Evolutionary conservation across 352 stramenopile species (phyloP).

Genomic region (Phytophthora sansomeana): DNA sequence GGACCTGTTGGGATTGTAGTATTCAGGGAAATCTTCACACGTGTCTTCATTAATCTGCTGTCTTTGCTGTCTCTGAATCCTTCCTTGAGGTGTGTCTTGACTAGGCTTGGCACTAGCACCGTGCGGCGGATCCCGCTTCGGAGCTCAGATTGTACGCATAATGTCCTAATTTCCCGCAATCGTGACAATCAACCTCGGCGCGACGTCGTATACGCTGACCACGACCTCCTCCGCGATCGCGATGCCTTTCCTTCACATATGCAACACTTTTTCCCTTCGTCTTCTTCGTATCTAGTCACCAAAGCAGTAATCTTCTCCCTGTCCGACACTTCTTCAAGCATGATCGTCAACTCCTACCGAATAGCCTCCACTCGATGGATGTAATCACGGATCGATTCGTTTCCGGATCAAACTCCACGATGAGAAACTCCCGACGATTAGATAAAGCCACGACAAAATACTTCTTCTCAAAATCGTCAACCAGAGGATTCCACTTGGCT

Average conservation of each 20-base stretch:
- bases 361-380: slow-evolving; percentile 21
- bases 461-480: slow-evolving; percentile 27
- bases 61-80: slow-evolving; percentile 1
- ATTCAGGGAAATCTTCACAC: not conserved
- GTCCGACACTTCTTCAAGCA: slow-evolving; percentile 14
- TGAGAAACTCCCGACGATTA: slow-evolving; percentile 15
- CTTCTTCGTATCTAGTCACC: slow-evolving; percentile 1
- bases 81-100: not conserved
- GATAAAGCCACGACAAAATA: slow-evolving; percentile 19
- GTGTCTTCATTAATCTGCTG: slow-evolving; percentile 9
- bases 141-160: slow-evolving; percentile 10
- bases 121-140: not conserved
- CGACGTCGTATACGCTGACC: not conserved
- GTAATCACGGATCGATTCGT: slow-evolving; percentile 18
- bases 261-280: not conserved
- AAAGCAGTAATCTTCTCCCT: slow-evolving; percentile 11
- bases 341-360: slow-evolving; percentile 18
- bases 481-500: slow-evolving; percentile 14
- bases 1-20: not conserved
- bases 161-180: slow-evolving; percentile 2
- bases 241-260: not conserved
- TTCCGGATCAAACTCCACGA: slow-evolving; percentile 16
- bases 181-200: not conserved
- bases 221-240: not conserved
- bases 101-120: not conserved